phyloP scores from a whole-genome alignment of 1,284 basidiomycete species.

The Austroboletus niveus region DNA sequence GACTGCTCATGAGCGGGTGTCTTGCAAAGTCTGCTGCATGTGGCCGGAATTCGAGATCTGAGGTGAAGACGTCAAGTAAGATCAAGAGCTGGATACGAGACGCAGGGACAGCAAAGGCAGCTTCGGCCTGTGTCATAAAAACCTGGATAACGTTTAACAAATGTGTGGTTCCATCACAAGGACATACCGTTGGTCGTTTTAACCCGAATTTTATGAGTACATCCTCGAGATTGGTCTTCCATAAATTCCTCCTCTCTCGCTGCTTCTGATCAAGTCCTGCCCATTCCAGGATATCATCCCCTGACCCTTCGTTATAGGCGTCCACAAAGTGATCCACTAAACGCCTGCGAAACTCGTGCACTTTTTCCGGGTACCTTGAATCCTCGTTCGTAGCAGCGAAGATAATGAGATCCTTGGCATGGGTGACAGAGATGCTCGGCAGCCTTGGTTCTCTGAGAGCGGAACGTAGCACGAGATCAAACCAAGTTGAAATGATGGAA shows the following conservation, averaged over 20 bases:
- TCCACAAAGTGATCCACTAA: constrained; percentile 72
- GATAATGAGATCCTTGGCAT: constrained; percentile 72
- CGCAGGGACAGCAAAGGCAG: constrained; percentile 55
- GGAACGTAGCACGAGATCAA: constrained; percentile 71
- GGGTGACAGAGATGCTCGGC: constrained; percentile 50
- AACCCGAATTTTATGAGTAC: constrained; percentile 63
- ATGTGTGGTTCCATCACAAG: constrained; percentile 11
- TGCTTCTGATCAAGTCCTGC: constrained; percentile 60
- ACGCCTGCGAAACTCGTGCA: constrained; percentile 60
- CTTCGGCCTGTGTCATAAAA: constrained; percentile 61
- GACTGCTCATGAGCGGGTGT: constrained; percentile 59
- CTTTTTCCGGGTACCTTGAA: constrained; percentile 46
- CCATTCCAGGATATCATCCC: constrained; percentile 71
- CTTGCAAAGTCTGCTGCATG: constrained; percentile 52
- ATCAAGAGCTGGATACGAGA: constrained; percentile 67
- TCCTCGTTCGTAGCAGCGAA: constrained; percentile 54
- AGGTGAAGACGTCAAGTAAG: constrained; percentile 59
- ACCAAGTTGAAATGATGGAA: constrained; percentile 73
- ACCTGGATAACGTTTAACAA: constrained; percentile 42
- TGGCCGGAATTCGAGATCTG: constrained; percentile 49
- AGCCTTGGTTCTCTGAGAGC: constrained; percentile 71
- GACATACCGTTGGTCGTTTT: constrained; percentile 58
- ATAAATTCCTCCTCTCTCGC: constrained; percentile 54
- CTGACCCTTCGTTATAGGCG: constrained; percentile 69
- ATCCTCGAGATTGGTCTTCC: constrained; percentile 77